Conservation (phyloP, 2,329 filamentous ascomycete species). For the Cordyceps cateniannulata region DNA sequence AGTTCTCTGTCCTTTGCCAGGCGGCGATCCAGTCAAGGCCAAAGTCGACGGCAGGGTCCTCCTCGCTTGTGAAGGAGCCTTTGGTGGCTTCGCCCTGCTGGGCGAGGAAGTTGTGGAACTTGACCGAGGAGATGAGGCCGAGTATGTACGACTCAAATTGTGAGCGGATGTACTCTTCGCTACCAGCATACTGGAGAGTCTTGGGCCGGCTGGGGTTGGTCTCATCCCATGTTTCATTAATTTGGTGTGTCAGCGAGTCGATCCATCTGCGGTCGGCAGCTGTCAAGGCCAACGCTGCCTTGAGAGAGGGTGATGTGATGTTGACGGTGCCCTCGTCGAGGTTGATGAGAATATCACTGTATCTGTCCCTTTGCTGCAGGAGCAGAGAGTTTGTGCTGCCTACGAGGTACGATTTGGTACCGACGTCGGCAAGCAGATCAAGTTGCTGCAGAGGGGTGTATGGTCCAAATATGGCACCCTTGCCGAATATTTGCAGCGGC, state of each 20-base stretch:
- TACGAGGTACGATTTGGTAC: conserved; percentile 95
- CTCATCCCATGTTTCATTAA: conserved; percentile 96
- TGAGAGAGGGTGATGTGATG: conserved; percentile 74
- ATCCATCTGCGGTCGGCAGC: conserved; percentile 92
- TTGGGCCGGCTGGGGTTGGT: conserved; percentile 83
- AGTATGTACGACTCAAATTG: conserved; percentile 97
- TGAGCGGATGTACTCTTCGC: conserved; percentile 93
- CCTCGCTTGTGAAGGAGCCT: conserved; percentile 63
- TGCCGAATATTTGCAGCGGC: conserved; percentile 90
- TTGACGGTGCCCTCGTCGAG: conserved; percentile 84
- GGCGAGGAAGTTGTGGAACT: conserved; percentile 73
- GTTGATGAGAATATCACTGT: conserved; percentile 94
- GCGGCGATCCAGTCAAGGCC: conserved; percentile 76
- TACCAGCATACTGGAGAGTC: conserved; percentile 89
- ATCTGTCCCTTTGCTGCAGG: conserved; percentile 88
- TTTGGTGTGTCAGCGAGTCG: conserved; percentile 85
- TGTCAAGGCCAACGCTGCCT: conserved; percentile 69
- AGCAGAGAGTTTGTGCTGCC: conserved; percentile 94
- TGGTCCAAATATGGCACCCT: conserved; percentile 90
- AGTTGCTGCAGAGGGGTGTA: conserved; percentile 96
- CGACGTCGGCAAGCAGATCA: conserved; percentile 85
- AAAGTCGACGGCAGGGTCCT: conserved; percentile 81
- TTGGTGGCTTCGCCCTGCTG: conserved; percentile 66
- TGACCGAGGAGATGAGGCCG: conserved; percentile 78
- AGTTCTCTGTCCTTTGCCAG: conserved; percentile 87